phyloP scores from a whole-genome alignment of 2,329 filamentous ascomycete genomes.

The Scytalidium sp. region DNA sequence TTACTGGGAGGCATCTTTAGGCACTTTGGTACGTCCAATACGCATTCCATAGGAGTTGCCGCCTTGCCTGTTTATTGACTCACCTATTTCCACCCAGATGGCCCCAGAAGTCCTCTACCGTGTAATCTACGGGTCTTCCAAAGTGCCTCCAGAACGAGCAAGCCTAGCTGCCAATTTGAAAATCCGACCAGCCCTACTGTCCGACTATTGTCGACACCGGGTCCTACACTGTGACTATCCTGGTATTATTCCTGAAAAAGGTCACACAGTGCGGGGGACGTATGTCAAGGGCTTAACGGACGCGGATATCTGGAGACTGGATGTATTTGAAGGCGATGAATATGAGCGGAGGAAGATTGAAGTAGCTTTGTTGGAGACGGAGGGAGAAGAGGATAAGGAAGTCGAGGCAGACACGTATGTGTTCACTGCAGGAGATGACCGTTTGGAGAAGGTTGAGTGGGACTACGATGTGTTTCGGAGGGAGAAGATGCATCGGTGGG shows the following conservation, averaged over 20 bases:
- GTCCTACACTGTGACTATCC: conserved; percentile 76
- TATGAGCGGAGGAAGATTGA: conserved; percentile 58
- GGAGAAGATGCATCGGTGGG: conserved; percentile 63
- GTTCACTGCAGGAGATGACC: conserved; percentile 43
- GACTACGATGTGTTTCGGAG: conserved; percentile 79
- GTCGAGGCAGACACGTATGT: conserved; percentile 63
- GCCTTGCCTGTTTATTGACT: conserved; percentile 1
- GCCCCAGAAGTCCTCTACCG: conserved; percentile 82
- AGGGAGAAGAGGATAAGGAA: conserved; percentile 33
- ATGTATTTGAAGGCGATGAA: conserved; percentile 77
- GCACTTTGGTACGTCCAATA: conserved; percentile 13
- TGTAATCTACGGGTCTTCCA: conserved; percentile 63
- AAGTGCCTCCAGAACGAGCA: conserved; percentile 38
- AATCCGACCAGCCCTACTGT: conserved; percentile 73
- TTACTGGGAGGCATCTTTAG: conserved; percentile 4
- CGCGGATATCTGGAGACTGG: conserved; percentile 71
- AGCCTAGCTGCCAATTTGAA: conserved; percentile 43
- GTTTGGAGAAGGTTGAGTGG: conserved; percentile 76
- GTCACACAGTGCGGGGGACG: conserved; percentile 67
- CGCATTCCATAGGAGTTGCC: neutral
- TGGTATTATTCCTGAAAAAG: conserved; percentile 59
- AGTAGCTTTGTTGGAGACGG: conserved; percentile 44
- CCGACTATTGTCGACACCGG: conserved; percentile 67
- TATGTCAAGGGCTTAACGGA: conserved; percentile 76
- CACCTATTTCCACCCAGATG: conserved; percentile 62